Conservation (phyloP, 2,329 filamentous ascomycete genomes). For the Lasiodiplodia hormozganensis region DNA sequence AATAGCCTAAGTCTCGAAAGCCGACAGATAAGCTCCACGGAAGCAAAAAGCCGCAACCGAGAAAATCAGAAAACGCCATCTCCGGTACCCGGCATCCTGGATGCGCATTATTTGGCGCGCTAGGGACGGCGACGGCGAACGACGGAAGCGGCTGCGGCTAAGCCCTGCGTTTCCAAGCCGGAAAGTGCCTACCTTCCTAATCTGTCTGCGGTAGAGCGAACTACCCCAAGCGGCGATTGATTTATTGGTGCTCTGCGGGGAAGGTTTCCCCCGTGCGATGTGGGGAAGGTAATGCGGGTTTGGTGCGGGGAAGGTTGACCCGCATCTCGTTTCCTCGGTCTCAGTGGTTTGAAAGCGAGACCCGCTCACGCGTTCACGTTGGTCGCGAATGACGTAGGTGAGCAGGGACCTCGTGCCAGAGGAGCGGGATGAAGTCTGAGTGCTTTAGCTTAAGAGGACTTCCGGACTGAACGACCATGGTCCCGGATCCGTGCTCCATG, state of each 20-base stretch:
- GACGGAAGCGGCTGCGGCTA: too few relatives aligned
- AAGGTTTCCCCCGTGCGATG: not conserved
- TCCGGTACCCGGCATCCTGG: not conserved
- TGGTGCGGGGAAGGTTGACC: not conserved
- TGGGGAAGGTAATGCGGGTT: not conserved
- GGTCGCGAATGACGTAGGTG: not conserved
- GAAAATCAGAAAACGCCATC: not conserved
- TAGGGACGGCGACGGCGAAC: not conserved
- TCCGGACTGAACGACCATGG: too few relatives aligned
- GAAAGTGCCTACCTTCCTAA: not conserved
- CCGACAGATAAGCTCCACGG: not conserved
- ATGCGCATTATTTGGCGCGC: not conserved
- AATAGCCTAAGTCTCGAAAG: not conserved
- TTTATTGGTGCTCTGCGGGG: not conserved
- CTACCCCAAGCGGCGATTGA: not conserved
- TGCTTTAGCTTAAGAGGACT: not conserved
- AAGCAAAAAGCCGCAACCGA: not conserved
- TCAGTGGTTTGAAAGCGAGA: not conserved
- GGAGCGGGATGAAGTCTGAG: not conserved
- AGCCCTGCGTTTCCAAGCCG: not conserved
- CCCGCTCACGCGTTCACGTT: not conserved
- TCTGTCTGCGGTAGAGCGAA: not conserved
- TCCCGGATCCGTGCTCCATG: not conserved
- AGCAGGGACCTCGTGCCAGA: not conserved
- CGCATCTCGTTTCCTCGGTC: conserved; percentile 1